phyloP scores from a whole-genome alignment of 768 basidiomycete species.

The Trametes coccinea region DNA sequence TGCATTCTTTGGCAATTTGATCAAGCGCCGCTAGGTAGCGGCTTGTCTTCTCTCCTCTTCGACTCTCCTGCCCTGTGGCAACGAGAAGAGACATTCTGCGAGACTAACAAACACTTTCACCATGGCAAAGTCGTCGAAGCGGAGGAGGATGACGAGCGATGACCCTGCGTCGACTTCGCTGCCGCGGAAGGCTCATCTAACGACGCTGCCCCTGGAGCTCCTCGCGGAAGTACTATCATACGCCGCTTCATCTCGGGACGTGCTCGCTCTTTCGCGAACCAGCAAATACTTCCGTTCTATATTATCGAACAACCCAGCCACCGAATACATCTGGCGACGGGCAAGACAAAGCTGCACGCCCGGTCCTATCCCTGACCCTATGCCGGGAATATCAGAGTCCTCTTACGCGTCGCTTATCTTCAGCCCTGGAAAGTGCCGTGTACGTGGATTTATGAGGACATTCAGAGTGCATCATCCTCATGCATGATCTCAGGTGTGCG shows the following conservation, averaged over 20 bases:
- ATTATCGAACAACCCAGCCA: constrained; percentile 44
- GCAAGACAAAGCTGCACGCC: constrained; percentile 37
- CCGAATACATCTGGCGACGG: constrained; percentile 59
- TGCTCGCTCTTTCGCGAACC: constrained; percentile 60
- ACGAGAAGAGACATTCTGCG: too few relatives aligned
- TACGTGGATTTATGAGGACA: constrained; percentile 29
- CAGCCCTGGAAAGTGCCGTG: constrained; percentile 56
- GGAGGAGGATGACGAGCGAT: not conserved
- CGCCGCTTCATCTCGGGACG: constrained; percentile 52
- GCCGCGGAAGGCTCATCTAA: not conserved
- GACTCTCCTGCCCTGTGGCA: too few relatives aligned
- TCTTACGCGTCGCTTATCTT: constrained; percentile 68
- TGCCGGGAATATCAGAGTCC: constrained; percentile 49
- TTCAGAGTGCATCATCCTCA: not conserved
- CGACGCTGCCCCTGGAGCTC: constrained; percentile 57
- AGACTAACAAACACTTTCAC: not conserved
- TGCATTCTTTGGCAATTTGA: too few relatives aligned
- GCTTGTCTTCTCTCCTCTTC: too few relatives aligned
- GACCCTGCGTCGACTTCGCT: not conserved
- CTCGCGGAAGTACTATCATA: constrained; percentile 60
- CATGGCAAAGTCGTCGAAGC: not conserved
- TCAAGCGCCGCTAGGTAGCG: too few relatives aligned
- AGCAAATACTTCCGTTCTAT: constrained; percentile 54
- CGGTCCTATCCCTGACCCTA: constrained; percentile 44
- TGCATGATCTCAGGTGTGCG: constrained; percentile 38